Percentiles rank a stretch among this genome's conserved stretches.
Conservation (phyloP, 139 green algal genomes). For the Closterium sp. region DNA sequence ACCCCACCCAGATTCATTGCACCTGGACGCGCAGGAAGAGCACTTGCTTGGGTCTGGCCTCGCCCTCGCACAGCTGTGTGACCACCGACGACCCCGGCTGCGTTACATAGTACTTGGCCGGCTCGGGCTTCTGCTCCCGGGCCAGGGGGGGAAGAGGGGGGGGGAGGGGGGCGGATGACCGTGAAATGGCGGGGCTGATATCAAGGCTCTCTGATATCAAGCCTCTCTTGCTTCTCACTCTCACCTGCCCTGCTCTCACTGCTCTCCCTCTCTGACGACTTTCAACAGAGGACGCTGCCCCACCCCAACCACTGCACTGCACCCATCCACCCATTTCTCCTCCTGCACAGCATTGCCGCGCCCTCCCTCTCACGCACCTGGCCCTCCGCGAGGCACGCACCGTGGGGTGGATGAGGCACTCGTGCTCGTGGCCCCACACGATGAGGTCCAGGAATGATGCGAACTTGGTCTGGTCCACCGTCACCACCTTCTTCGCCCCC, state of each 20-base stretch:
- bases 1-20: background rate
- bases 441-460: constrained; percentile 89
- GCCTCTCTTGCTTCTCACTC: background rate
- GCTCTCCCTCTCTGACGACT: too few relatives aligned
- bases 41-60: constrained; percentile 85
- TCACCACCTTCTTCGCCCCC: too few relatives aligned
- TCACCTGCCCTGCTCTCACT: background rate
- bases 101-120: constrained; percentile 35
- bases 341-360: background rate
- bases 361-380: background rate
- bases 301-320: too few relatives aligned
- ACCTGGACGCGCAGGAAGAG: constrained; percentile 81
- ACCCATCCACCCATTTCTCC: background rate
- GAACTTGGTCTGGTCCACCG: background rate
- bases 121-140: background rate
- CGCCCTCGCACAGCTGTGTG: constrained; percentile 77
- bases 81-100: constrained; percentile 88
- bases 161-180: background rate
- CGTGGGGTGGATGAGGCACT: constrained; percentile 79
- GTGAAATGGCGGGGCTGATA: background rate
- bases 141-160: background rate
- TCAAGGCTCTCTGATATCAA: background rate
- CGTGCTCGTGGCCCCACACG: constrained; percentile 97
- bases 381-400: background rate
- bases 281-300: too few relatives aligned